These are phyloP conservation scores for Trichoderma orchidacearum DNA, from an alignment of 495 filamentous ascomycete species.

Conservation along the genomic window DNA sequence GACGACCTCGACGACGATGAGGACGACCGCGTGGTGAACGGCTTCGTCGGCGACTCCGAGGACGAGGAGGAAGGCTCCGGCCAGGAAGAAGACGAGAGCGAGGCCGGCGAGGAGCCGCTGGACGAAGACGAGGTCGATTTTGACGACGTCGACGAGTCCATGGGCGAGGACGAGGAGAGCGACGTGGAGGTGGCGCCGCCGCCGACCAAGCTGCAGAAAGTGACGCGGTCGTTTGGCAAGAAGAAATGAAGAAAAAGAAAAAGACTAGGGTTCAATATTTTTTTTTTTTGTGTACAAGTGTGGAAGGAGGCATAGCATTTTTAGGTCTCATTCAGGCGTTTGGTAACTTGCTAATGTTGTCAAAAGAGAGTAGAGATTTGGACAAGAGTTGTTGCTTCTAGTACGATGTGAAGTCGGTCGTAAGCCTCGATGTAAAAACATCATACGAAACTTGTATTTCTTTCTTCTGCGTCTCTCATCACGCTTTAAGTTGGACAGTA, in stretches of 20 bases:
- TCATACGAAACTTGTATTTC: too few relatives aligned
- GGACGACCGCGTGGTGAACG: conserved; percentile 9
- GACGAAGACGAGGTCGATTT: conserved; percentile 25
- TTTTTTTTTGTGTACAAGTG: not conserved
- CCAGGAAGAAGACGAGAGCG: conserved; percentile 14
- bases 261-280: not conserved
- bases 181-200: conserved; percentile 17
- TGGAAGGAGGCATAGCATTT: not conserved
- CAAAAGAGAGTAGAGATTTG: not conserved
- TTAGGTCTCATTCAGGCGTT: not conserved
- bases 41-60: conserved; percentile 14
- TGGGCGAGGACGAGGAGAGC: conserved; percentile 16
- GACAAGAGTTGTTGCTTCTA: too few relatives aligned
- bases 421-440: too few relatives aligned
- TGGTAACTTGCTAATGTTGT: not conserved
- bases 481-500: too few relatives aligned
- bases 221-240: conserved; percentile 11
- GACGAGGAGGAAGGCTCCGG: conserved; percentile 14
- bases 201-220: conserved; percentile 21
- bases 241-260: conserved; percentile 5
- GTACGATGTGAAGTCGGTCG: too few relatives aligned
- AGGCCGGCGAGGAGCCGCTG: conserved; percentile 20
- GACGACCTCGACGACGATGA: conserved; percentile 12
- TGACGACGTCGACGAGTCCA: conserved; percentile 22
- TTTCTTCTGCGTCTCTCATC: too few relatives aligned